Conservation (phyloP, 257 asterid species). For the Coffea eugenioides region DNA sequence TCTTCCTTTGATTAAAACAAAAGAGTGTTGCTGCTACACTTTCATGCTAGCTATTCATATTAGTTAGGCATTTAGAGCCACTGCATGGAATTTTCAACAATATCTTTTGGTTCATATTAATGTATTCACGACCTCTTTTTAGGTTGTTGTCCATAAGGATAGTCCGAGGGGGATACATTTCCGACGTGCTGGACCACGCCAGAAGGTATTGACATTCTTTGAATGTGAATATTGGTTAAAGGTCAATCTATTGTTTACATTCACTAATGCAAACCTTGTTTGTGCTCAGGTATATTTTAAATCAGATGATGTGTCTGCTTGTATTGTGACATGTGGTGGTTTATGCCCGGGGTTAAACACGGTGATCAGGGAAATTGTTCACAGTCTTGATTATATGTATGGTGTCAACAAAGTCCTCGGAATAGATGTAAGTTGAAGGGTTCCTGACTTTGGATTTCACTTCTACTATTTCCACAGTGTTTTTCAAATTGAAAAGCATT, state of each 20-base stretch:
- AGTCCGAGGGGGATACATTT: slow-evolving; percentile 94
- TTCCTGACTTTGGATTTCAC: slow-evolving; percentile 17
- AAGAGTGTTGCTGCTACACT: neutral
- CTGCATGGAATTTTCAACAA: neutral
- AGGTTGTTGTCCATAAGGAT: slow-evolving; percentile 92
- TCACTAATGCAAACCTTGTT: slow-evolving; percentile 14
- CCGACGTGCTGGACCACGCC: slow-evolving; percentile 98
- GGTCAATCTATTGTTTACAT: neutral
- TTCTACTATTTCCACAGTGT: slow-evolving; percentile 3
- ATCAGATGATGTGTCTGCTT: slow-evolving; percentile 89
- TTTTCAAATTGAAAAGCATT: neutral
- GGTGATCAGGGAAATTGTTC: slow-evolving; percentile 90
- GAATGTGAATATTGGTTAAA: neutral
- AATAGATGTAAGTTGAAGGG: slow-evolving; percentile 73
- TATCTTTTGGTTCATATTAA: neutral
- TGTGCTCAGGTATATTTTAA: slow-evolving; percentile 68
- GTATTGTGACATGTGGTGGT: slow-evolving; percentile 99
- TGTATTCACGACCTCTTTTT: slow-evolving; percentile 11
- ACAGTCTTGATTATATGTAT: slow-evolving; percentile 90
- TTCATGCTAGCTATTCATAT: neutral
- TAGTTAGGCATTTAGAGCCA: neutral
- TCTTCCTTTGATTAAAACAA: neutral
- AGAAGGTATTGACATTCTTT: slow-evolving; percentile 53
- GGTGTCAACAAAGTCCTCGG: slow-evolving; percentile 84
- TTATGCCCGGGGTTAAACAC: slow-evolving; percentile 98